A percentile compares a stretch with the other conserved stretches of the same genome.
Conservation (phyloP, 2,329 filamentous ascomycete species). For the Orbilia ellipsospora region DNA sequence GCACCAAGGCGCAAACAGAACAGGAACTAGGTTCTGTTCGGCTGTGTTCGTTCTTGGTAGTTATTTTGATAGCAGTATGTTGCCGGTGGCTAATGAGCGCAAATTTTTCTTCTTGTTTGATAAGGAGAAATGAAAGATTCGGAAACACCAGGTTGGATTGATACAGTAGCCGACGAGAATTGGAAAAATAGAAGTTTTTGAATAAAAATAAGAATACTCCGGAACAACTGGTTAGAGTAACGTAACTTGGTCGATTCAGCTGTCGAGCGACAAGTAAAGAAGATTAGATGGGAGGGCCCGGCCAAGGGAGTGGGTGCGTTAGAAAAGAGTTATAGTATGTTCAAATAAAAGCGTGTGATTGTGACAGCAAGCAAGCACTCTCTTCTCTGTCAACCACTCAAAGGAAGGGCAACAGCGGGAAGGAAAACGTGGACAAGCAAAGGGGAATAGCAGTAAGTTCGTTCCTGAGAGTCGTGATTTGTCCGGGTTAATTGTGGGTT, state of each 20-base stretch:
- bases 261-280: slow-evolving; percentile 51
- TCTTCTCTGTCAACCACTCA: slow-evolving; percentile 34
- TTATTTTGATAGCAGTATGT: too few relatives aligned
- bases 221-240: slow-evolving; percentile 1
- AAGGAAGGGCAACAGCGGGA: slow-evolving; percentile 27
- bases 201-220: slow-evolving; percentile 1
- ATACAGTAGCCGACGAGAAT: slow-evolving; percentile 39
- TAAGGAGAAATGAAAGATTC: slow-evolving; percentile 5
- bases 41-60: neutral
- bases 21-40: slow-evolving; percentile 21
- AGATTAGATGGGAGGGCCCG: slow-evolving; percentile 37
- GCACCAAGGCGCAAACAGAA: slow-evolving; percentile 35
- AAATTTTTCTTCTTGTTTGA: slow-evolving; percentile 7
- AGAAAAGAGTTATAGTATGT: slow-evolving; percentile 18
- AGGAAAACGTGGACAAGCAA: slow-evolving; percentile 50
- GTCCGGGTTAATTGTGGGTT: slow-evolving; percentile 26
- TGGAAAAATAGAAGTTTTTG: slow-evolving; percentile 2
- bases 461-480: slow-evolving; percentile 34
- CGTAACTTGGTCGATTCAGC: slow-evolving; percentile 15
- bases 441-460: slow-evolving; percentile 3
- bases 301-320: slow-evolving; percentile 19
- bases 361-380: slow-evolving; percentile 35
- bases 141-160: slow-evolving; percentile 8
- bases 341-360: slow-evolving; percentile 7
- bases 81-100: slow-evolving; percentile 36